Base-by-base conservation (phyloP, 768 basidiomycete genomes). In the Hygrophorus pudorinus region DNA sequence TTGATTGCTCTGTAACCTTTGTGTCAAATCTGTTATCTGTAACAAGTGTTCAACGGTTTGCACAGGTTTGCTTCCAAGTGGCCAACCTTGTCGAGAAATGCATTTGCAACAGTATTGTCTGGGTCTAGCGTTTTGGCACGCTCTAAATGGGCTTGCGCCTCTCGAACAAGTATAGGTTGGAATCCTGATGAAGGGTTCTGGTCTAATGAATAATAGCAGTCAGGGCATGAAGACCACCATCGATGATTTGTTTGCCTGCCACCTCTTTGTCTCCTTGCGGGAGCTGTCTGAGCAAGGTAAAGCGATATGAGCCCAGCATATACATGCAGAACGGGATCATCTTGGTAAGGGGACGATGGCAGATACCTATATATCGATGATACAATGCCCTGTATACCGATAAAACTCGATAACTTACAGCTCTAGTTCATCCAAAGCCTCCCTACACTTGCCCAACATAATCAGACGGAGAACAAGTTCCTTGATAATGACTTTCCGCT, bases 321-420 rank as follows among this genome's bases (percentile, higher is more conserved):
- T 12, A 79, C 67, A 54, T 94, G 87, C 21, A 94, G 66, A 5
- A 79, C 64, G 1, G 83, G 73, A 50, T 88, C 86, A 51, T 89
- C 84, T 56, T 81, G 81, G 65, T 81, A 94, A 2, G 92, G 92
- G 57, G 85, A 83, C 2, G 87, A 84, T 1, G 89, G 86, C 4
- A 94, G 71, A 58, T 87, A 93, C 18, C 90, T 90, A 6, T 43
- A 47, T 40, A 37, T 16, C 37, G 46, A 41, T 43, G 47, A 38
- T 35, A 11, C 3, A 11, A 7, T 14, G 24, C 24, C 24, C 39
- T 13, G 2, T 7, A 12, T 10, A 10, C 13, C 9, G 12, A 16
- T 3, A 46, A 17, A 14, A 43, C 9, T 4, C n/a, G n/a, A n/a
- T 2, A 13, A 61, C 76, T 51, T 62, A 91, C 88, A 92, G 70